Base-by-base conservation (phyloP, 768 basidiomycete genomes). In the Podaxis sp. region DNA sequence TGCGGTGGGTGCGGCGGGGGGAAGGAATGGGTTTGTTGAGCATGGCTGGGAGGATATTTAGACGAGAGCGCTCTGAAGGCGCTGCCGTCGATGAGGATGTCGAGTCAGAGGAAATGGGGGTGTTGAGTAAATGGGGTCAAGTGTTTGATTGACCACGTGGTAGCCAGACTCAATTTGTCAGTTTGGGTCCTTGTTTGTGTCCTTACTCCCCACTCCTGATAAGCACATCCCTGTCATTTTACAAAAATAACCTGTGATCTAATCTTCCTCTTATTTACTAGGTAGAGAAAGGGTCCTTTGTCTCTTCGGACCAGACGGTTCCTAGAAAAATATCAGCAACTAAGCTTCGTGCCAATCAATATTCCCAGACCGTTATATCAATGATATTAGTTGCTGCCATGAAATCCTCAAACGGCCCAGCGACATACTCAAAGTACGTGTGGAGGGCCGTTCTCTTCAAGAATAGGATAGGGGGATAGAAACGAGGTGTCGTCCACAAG, bases 401-500 rank as follows among this genome's bases (percentile, higher is more conserved):
- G 21, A n/a, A 38, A 23, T 32, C 52, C 14, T 84, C 83, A 55
- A 83, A 83, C 1, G 85, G 81, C 1, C 87, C 87, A 46, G 79
- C 83, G 16, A 77, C 68, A 48, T 69, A 74, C 73, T 86, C 84
- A 13, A 87, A 67, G 50, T 75, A 65, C 35, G 40, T 61, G 63
- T 75, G 72, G 23, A 62, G 70, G 36, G 37, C 18, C 16, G 65
- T 70, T 50, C 72, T 72, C 36, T 61, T 59, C 13, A 66, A 63
- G 40, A 73, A 54, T 11, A 78, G 66, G 48, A 78, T 71, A 0
- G 87, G 88, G n/a, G 81, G 70, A 66, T 89, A 90, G 65, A 82
- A 89, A 55, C 71, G 70, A 61, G 77, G 74, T 2, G 81, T 82
- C 63, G 89, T 91, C 90, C 89, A 91, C 55, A 91, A 74, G 77